phyloP scores from a whole-genome alignment of 2,329 filamentous ascomycete genomes.

The Sclerotinia borealis region DNA sequence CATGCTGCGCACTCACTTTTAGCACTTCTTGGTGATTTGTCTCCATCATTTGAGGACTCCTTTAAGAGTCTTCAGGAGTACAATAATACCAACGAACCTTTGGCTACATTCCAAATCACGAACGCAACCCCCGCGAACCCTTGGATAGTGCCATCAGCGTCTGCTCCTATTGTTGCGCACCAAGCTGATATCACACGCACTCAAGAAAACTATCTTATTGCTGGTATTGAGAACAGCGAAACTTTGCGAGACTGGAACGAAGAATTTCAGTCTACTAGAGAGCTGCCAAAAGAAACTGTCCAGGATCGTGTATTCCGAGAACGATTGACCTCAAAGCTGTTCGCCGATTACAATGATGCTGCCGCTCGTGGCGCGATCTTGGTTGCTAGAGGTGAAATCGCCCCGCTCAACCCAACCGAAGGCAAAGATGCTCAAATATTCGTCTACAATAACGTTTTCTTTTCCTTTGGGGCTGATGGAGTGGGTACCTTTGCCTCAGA shows the following conservation, averaged over 20 bases:
- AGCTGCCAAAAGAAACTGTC: constrained; percentile 87
- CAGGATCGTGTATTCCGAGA: constrained; percentile 96
- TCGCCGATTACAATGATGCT: constrained; percentile 95
- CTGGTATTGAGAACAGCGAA: constrained; percentile 88
- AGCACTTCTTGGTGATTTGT: constrained; percentile 69
- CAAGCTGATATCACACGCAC: constrained; percentile 79
- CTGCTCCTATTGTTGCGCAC: constrained; percentile 61
- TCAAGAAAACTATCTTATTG: constrained; percentile 86
- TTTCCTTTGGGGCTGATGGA: constrained; percentile 95
- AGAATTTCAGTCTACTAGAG: constrained; percentile 93
- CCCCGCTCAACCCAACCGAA: constrained; percentile 92
- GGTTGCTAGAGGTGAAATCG: constrained; percentile 86
- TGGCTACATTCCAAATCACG: constrained; percentile 91
- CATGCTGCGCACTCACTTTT: constrained; percentile 80
- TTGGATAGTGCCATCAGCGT: constrained; percentile 74
- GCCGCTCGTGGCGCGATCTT: constrained; percentile 86
- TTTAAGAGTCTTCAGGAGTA: constrained; percentile 77
- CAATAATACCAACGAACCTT: constrained; percentile 78
- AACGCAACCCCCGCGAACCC: constrained; percentile 89
- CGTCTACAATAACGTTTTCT: constrained; percentile 99
- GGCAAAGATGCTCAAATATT: constrained; percentile 92
- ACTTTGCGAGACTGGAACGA: constrained; percentile 98
- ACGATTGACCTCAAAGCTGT: constrained; percentile 87
- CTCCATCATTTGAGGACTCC: constrained; percentile 70
- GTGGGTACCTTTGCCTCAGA: constrained; percentile 96